Base-by-base conservation (phyloP, 139 green algal genomes). In the Zygnema circumcarinatum region DNA sequence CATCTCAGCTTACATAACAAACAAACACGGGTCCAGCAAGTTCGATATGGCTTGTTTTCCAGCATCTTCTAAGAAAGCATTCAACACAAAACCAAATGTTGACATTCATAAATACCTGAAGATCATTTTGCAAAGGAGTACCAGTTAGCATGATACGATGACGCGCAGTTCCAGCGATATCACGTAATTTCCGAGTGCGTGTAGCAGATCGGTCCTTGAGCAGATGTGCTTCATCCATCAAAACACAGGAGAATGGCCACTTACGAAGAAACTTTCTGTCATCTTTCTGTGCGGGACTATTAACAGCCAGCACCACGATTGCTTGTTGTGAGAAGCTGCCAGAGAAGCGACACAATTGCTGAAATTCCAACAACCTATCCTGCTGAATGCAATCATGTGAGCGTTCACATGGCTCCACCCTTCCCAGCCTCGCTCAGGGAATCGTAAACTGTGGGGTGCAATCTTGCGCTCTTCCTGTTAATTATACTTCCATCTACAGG, bases 61-160 rank as follows among this genome's bases (percentile, higher is more conserved):
- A n/a, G n/a, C n/a, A n/a, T n/a, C n/a, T n/a, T n/a, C n/a, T n/a
- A n/a, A n/a, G n/a, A n/a, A n/a, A n/a, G n/a, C n/a, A n/a, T n/a
- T n/a, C n/a, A n/a, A n/a, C n/a, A n/a, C n/a, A n/a, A n/a, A n/a
- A n/a, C n/a, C n/a, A n/a, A n/a, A n/a, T n/a, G n/a, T n/a, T n/a
- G n/a, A n/a, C n/a, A n/a, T n/a, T n/a, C n/a, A n/a, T n/a, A n/a
- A n/a, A n/a, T 40, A 91, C 87, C 81, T 89, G 42, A 0, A 91
- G n/a, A 89, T 97, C 93, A 88, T 98, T 98, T 84, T 98, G 96
- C 32, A 98, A 93, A 0, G 96, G 96, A 0, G 96, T 98, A 79
- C 96, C 95, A 72, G 95, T 96, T 39, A 95, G 93, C 94, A 98
- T 94, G 62, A 97, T 38, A 1, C 89, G 67, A 21, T 54, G 42